phyloP scores from a whole-genome alignment of 164 flowering plant species.

The Vitis labrusca region DNA sequence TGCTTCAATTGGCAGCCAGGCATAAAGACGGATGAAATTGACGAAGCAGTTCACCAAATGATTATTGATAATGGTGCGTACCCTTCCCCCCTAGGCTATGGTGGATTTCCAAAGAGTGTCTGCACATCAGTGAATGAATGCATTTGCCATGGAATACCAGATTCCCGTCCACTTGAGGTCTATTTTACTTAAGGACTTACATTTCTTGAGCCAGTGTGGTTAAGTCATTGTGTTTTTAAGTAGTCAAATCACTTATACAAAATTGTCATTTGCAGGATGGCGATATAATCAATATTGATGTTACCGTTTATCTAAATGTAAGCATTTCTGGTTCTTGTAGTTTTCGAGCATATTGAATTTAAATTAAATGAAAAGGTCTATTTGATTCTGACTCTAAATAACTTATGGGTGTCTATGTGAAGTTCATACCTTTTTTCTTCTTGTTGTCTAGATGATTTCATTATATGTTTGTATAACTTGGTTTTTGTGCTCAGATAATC shows the following conservation, averaged over 20 bases:
- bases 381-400: not conserved
- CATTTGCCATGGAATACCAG: slow-evolving; percentile 99
- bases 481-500: not conserved
- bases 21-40: slow-evolving; percentile 89
- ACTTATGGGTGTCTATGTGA: not conserved
- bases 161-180: slow-evolving; percentile 93
- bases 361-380: not conserved
- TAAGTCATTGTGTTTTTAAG: not conserved
- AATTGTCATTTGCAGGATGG: slow-evolving; percentile 67
- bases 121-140: slow-evolving; percentile 99
- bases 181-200: slow-evolving; percentile 6
- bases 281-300: slow-evolving; percentile 96
- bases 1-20: slow-evolving; percentile 85
- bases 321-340: slow-evolving; percentile 22
- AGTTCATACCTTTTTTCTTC: not conserved
- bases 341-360: not conserved
- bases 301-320: slow-evolving; percentile 91
- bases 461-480: not conserved
- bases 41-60: slow-evolving; percentile 95
- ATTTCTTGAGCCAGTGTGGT: not conserved
- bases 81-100: slow-evolving; percentile 98
- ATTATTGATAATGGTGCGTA: slow-evolving; percentile 97
- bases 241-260: not conserved
- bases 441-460: not conserved
- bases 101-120: slow-evolving; percentile 98